Base-by-base conservation (phyloP, 2,329 filamentous ascomycete species). In the Phialemoniopsis sp. region DNA sequence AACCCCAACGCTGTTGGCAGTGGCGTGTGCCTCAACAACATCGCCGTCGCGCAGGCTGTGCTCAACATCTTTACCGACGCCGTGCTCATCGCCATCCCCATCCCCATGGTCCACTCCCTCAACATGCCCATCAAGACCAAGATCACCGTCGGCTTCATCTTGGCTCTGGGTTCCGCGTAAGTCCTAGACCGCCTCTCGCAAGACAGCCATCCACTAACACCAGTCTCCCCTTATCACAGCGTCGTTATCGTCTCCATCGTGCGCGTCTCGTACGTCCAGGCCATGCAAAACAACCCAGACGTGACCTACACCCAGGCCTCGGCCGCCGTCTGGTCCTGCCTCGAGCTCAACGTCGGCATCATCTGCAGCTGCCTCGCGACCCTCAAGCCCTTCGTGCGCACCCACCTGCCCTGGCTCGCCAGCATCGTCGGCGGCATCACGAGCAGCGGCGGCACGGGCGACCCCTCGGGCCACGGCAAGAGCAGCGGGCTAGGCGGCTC, bases 61-160 rank as follows among this genome's bases (percentile, higher is more conserved):
- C 52, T 70, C 13, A 72, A 72, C 48, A 69, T 73, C 37, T 36
- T 63, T 29, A 68, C 67, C 21, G 67, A 73, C 46, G 39, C 70
- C 8, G 44, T 67, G 12, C 62, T 69, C 34, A 65, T 68, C 42
- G 43, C 59, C 2, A 51, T 73, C 9, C 70, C 70, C 1, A 59
- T 71, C 36, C 58, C 59, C 3, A 66, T 67, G 10, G 55, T 73
- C 12, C 54, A 61, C 42, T 53, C 50, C 6, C 54, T 73, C 6
- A 59, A 65, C 29, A 61, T 73, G 49, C 61, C 64, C 1, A 50
- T 43, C 35, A 64, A 62, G 38, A 68, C 72, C 43, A 72, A 70
- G 45, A 39, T 68, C 14, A 60, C 56, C 2, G 56, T 71, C 8
- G 55, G 55, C 1, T 47, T 58, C 12, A 65, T 72, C 28, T 61